Percentiles rank a stretch among this genome's conserved stretches.
phyloP scores from a whole-genome alignment of 768 basidiomycete genomes.

The Tricholoma furcatifolium region DNA sequence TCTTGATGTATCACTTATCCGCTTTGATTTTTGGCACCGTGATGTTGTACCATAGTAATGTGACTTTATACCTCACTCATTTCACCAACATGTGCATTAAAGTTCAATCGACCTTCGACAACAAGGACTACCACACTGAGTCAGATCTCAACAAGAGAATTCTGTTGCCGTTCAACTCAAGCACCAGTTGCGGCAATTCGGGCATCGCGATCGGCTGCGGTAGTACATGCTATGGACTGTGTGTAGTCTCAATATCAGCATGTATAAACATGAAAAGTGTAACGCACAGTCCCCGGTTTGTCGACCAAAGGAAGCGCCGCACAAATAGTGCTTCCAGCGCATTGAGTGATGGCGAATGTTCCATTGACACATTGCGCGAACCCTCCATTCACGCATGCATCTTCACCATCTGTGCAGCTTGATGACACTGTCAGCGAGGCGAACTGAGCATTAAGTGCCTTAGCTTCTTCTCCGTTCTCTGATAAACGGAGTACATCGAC shows the following conservation, averaged over 20 bases:
- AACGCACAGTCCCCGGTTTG: slow-evolving; percentile 23
- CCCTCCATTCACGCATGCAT: slow-evolving; percentile 19
- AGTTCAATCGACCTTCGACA: not conserved
- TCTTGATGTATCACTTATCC: not conserved
- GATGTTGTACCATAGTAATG: not conserved
- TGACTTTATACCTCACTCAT: not conserved
- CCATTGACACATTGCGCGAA: slow-evolving; percentile 25
- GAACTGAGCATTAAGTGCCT: slow-evolving; percentile 24
- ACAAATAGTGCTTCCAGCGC: slow-evolving; percentile 27
- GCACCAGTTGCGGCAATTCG: slow-evolving; percentile 20
- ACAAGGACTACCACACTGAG: not conserved
- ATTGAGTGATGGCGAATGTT: slow-evolving; percentile 24
- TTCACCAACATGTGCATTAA: not conserved
- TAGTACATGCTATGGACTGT: slow-evolving; percentile 17
- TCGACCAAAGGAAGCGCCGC: slow-evolving; percentile 29
- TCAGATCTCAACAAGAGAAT: not conserved
- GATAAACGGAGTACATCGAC: too few relatives aligned
- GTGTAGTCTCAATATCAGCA: not conserved
- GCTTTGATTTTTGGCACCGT: too few relatives aligned
- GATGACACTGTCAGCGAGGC: slow-evolving; percentile 21
- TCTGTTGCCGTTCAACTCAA: not conserved
- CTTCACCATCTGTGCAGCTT: slow-evolving; percentile 21
- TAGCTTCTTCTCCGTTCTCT: slow-evolving; percentile 21
- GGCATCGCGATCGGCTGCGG: slow-evolving; percentile 17
- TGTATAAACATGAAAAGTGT: not conserved